These are phyloP conservation scores for Silene uniflora DNA, from an alignment of 148 eudicot species.

Conservation along the genomic window DNA sequence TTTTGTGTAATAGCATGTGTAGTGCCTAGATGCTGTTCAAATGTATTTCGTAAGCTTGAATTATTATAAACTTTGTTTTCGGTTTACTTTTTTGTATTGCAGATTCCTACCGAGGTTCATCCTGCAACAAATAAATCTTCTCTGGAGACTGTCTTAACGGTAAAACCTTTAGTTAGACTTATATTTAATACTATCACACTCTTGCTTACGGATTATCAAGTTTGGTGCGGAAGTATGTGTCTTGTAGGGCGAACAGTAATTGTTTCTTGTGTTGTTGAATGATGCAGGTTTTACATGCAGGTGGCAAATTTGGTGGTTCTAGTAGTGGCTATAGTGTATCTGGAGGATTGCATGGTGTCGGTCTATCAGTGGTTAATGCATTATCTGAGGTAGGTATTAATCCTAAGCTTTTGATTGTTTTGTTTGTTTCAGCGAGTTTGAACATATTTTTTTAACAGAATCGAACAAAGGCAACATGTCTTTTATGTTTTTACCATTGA, in stretches of 20 bases:
- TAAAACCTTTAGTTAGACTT: conserved; percentile 26
- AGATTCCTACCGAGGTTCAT: conserved; percentile 92
- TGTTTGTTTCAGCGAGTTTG: neutral
- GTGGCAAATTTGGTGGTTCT: conserved; percentile 96
- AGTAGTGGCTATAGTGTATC: conserved; percentile 99
- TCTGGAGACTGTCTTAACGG: conserved; percentile 96
- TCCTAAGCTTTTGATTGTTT: conserved; percentile 1
- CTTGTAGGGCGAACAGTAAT: neutral
- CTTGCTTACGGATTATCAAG: neutral
- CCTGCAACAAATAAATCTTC: conserved; percentile 78
- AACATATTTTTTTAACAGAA: neutral
- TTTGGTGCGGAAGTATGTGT: neutral
- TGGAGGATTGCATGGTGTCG: conserved; percentile 96
- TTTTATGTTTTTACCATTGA: conserved; percentile 6
- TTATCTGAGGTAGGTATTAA: conserved; percentile 69
- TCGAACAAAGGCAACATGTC: neutral
- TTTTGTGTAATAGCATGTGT: neutral
- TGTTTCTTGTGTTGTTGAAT: conserved; percentile 16
- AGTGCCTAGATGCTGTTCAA: neutral
- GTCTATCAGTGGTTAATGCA: conserved; percentile 94
- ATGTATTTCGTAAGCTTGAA: neutral
- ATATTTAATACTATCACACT: neutral
- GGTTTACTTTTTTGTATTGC: conserved; percentile 25
- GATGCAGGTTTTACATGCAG: conserved; percentile 92
- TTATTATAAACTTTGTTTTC: neutral